Conservation (phyloP, 2,329 filamentous ascomycete species). For the Orbilia brochopaga region DNA sequence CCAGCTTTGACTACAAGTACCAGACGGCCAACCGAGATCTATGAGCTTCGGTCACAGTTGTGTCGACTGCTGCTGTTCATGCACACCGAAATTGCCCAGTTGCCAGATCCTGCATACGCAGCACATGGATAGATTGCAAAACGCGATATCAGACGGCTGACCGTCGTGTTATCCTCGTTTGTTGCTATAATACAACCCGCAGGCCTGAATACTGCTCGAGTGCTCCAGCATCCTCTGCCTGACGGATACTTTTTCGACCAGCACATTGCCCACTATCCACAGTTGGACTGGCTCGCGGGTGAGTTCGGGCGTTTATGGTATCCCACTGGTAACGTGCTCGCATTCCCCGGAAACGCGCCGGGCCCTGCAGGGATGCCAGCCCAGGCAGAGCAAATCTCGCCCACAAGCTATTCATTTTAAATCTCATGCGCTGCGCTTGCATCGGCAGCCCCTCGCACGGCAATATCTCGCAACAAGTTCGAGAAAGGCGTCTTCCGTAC, state of each 20-base stretch:
- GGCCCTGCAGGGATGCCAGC: slow-evolving; percentile 22
- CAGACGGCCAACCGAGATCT: too few species aligned
- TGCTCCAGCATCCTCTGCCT: slow-evolving; percentile 27
- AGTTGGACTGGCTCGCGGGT: slow-evolving; percentile 29
- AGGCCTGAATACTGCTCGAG: too few species aligned
- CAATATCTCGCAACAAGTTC: slow-evolving; percentile 24
- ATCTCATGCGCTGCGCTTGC: slow-evolving; percentile 31
- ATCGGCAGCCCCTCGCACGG: slow-evolving; percentile 17
- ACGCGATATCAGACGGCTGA: slow-evolving; percentile 23
- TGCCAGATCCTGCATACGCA: slow-evolving; percentile 20
- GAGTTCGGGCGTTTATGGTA: slow-evolving; percentile 37
- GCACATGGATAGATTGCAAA: slow-evolving; percentile 16
- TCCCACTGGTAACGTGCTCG: slow-evolving; percentile 25
- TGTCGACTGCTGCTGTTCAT: slow-evolving; percentile 22
- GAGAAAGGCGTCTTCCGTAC: slow-evolving; percentile 15
- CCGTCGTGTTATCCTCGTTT: slow-evolving; percentile 35
- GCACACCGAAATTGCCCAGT: slow-evolving; percentile 31
- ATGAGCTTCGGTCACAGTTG: slow-evolving; percentile 4
- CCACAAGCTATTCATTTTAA: slow-evolving; percentile 26
- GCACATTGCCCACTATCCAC: slow-evolving; percentile 14
- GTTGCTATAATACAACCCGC: slow-evolving; percentile 46
- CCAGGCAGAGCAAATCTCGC: slow-evolving; percentile 22
- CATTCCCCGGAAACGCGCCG: slow-evolving; percentile 21
- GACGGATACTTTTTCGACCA: slow-evolving; percentile 49
- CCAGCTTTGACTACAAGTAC: too few species aligned